Conservation (phyloP, 2,329 filamentous ascomycete species). For the Acrocalymma vagum region DNA sequence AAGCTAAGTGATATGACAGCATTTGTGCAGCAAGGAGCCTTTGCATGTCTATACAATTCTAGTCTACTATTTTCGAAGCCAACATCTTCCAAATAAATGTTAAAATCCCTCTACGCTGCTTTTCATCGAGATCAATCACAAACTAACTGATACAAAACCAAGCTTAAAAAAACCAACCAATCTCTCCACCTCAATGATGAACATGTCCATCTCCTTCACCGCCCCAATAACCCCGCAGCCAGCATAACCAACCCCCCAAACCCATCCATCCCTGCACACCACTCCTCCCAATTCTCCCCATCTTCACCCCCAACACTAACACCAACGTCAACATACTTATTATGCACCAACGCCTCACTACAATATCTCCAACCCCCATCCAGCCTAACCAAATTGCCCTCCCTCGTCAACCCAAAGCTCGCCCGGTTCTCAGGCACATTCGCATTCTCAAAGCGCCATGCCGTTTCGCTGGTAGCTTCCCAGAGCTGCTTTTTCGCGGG, state of each 20-base stretch:
- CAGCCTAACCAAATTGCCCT: conserved; percentile 45
- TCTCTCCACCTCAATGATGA: no score
- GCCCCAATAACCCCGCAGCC: no score
- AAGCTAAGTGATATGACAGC: no score
- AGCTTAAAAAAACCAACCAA: no score
- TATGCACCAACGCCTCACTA: conserved; percentile 23
- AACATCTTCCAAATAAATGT: no score
- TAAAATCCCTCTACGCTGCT: no score
- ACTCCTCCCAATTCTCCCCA: conserved; percentile 52
- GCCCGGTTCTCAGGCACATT: conserved; percentile 25
- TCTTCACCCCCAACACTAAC: conserved; percentile 15
- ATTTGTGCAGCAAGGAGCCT: no score
- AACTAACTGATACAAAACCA: no score
- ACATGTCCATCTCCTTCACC: no score
- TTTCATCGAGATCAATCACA: no score
- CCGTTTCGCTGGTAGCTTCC: conserved; percentile 49
- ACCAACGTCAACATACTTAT: conserved; percentile 15
- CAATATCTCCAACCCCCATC: conserved; percentile 31
- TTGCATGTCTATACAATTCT: no score
- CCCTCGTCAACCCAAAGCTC: conserved; percentile 39
- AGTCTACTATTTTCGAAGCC: no score
- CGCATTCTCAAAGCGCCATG: conserved; percentile 46
- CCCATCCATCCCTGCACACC: conserved; percentile 57
- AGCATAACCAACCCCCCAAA: conserved; percentile 57
- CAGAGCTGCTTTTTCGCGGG: conserved; percentile 54